These are phyloP conservation scores for Forsythia suspensa DNA, from an alignment of 257 asterid species.

Conservation along the genomic window DNA sequence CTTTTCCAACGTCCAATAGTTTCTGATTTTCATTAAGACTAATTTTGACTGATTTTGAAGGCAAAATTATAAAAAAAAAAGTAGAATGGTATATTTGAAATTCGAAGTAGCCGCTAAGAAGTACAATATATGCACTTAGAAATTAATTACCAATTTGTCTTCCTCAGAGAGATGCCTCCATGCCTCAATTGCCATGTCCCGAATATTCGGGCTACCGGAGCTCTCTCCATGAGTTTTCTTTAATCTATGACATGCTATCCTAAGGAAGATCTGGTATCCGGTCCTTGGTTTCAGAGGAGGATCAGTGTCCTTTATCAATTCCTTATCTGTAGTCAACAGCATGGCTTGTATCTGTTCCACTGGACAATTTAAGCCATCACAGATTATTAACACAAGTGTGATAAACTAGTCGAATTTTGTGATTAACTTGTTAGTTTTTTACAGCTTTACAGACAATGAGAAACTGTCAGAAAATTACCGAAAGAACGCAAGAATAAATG, in stretches of 20 bases:
- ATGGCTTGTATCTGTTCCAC: constrained; percentile 20
- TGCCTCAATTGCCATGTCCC: constrained; percentile 45
- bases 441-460: background rate
- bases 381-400: background rate
- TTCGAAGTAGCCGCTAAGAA: background rate
- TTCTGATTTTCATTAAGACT: background rate
- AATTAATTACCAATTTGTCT: constrained; percentile 51
- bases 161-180: constrained; percentile 56
- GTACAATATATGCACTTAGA: background rate
- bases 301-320: constrained; percentile 23
- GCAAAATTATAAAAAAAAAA: background rate
- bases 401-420: background rate
- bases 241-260: constrained; percentile 50
- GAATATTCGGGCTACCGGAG: constrained; percentile 27
- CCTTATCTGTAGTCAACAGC: constrained; percentile 16
- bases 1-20: background rate
- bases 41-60: background rate
- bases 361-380: background rate
- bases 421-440: background rate
- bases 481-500: background rate
- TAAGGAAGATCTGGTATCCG: constrained; percentile 59
- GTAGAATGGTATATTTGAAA: background rate
- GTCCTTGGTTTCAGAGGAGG: constrained; percentile 56
- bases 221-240: constrained; percentile 45
- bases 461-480: background rate